Conservation (phyloP, 768 basidiomycete genomes). For the Tylopilus vinaceipallidus region DNA sequence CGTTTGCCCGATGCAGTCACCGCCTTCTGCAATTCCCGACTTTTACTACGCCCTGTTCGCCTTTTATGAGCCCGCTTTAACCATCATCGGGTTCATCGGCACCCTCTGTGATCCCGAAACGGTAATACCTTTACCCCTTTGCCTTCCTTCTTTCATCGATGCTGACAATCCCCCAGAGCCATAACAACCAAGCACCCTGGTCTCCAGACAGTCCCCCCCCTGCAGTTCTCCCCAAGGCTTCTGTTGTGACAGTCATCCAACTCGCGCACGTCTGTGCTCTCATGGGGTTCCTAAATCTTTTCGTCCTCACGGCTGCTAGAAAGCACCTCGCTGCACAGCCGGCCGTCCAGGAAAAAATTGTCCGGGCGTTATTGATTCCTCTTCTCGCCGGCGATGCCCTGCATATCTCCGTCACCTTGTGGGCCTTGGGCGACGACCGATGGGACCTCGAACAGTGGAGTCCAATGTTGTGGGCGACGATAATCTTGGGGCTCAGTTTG, state of each 20-base stretch:
- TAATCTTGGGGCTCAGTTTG: conserved; percentile 59
- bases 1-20: conserved; percentile 36
- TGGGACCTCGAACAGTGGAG: conserved; percentile 64
- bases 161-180: conserved; percentile 44
- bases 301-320: conserved; percentile 60
- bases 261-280: conserved; percentile 78
- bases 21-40: conserved; percentile 64
- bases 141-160: neutral
- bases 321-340: conserved; percentile 56
- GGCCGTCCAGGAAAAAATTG: conserved; percentile 71
- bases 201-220: conserved; percentile 46
- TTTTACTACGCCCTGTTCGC: conserved; percentile 75
- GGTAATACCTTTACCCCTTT: conserved; percentile 36
- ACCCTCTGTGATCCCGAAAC: conserved; percentile 61
- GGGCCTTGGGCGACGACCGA: conserved; percentile 70
- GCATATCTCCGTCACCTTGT: conserved; percentile 66
- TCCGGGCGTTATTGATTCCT: conserved; percentile 59
- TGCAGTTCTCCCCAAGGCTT: conserved; percentile 51
- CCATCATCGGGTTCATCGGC: conserved; percentile 63
- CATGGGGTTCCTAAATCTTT: conserved; percentile 67
- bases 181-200: conserved; percentile 79
- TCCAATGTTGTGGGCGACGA: conserved; percentile 67
- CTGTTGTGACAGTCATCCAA: conserved; percentile 68
- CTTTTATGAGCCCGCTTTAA: conserved; percentile 69
- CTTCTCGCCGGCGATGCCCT: conserved; percentile 67